Conservation (phyloP, 768 basidiomycete species). For the Leccinum boreale region DNA sequence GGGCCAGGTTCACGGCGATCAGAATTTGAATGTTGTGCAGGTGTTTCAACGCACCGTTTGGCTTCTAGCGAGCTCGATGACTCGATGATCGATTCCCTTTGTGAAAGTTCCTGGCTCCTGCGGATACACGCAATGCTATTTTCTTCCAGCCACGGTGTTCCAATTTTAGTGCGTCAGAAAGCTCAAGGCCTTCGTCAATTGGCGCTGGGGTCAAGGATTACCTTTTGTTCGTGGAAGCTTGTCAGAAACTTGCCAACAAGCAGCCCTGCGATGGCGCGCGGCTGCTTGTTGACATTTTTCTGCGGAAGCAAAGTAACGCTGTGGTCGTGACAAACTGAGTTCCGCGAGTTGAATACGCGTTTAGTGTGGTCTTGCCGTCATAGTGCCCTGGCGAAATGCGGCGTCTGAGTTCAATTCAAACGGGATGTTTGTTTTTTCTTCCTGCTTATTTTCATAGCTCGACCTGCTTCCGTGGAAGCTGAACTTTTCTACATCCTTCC, state of each 20-base stretch:
- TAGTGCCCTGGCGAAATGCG: slow-evolving; percentile 20
- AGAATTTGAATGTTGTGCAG: neutral
- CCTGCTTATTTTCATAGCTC: neutral
- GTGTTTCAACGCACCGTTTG: slow-evolving; percentile 1
- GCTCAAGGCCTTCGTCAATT: neutral
- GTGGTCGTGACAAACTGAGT: slow-evolving; percentile 15
- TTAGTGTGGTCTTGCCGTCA: slow-evolving; percentile 30
- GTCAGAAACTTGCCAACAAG: neutral
- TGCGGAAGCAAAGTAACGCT: slow-evolving; percentile 18
- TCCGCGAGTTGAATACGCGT: slow-evolving; percentile 19
- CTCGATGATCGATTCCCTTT: neutral
- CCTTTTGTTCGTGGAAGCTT: slow-evolving; percentile 6
- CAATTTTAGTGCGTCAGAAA: slow-evolving; percentile 8
- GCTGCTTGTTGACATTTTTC: neutral
- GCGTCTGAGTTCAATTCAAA: slow-evolving; percentile 18
- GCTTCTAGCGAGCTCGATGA: neutral
- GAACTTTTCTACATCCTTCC: neutral
- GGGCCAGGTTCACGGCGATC: neutral
- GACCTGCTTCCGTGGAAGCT: neutral
- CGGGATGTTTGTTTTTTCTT: slow-evolving; percentile 5
- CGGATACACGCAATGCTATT: neutral
- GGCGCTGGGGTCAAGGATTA: neutral
- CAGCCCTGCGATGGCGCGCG: neutral
- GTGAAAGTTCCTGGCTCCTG: neutral
- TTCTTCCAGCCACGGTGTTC: slow-evolving; percentile 5